Conservation (phyloP, 1,284 basidiomycete genomes). For the Rhodotorula glutinis region DNA sequence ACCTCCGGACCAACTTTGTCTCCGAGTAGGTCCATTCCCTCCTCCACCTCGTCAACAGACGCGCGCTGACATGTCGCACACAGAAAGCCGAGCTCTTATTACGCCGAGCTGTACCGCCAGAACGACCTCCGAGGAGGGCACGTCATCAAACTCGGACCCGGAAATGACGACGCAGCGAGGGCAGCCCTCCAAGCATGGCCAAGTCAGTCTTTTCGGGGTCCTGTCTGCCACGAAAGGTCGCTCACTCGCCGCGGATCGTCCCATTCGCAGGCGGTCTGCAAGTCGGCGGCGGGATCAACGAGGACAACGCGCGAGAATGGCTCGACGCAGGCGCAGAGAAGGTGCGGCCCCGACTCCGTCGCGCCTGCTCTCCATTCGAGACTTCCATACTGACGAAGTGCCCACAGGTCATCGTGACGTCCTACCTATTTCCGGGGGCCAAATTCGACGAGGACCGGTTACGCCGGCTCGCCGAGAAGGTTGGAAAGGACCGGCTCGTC, state of each 20-base stretch:
- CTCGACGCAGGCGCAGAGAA: conserved; percentile 85
- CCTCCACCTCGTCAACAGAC: not conserved
- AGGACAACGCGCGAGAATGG: conserved; percentile 78
- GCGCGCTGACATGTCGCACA: not conserved
- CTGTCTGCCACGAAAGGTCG: too few species aligned
- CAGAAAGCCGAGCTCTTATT: conserved; percentile 79
- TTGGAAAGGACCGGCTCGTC: conserved; percentile 84
- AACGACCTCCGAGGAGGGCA: conserved; percentile 79
- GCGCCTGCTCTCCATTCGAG: too few species aligned
- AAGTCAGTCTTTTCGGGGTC: conserved; percentile 51
- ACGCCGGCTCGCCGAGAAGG: conserved; percentile 59
- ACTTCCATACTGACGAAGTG: too few species aligned
- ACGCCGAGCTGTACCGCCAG: conserved; percentile 71
- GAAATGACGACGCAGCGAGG: conserved; percentile 79
- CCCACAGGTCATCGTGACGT: conserved; percentile 87
- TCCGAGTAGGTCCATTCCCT: conserved; percentile 62
- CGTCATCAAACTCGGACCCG: conserved; percentile 90
- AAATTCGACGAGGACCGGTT: conserved; percentile 76
- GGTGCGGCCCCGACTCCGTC: conserved; percentile 60
- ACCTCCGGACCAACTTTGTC: conserved; percentile 87
- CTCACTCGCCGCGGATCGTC: not conserved
- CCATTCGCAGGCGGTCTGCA: conserved; percentile 64
- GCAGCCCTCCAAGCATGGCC: conserved; percentile 82
- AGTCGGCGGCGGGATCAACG: conserved; percentile 88
- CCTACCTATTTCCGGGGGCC: conserved; percentile 81